These are phyloP conservation scores for Podospora pseudopauciseta DNA, from an alignment of 495 filamentous ascomycete genomes.

Conservation along the genomic window DNA sequence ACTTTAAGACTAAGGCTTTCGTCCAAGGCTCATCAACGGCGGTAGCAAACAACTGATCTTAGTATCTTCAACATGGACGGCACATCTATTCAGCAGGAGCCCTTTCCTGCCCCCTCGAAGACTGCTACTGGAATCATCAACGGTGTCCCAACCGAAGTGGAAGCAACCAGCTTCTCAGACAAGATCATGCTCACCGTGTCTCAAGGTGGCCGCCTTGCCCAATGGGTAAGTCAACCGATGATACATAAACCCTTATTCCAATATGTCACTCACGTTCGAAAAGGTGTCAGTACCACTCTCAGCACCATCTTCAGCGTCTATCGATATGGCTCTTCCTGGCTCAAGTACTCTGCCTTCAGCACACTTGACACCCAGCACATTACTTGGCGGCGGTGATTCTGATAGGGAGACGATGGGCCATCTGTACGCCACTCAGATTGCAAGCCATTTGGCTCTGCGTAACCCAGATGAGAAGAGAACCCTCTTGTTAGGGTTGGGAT, in stretches of 20 bases:
- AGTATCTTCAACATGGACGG: slow-evolving; percentile 23
- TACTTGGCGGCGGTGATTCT: slow-evolving; percentile 78
- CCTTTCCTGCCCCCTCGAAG: slow-evolving; percentile 76
- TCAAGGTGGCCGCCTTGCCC: slow-evolving; percentile 78
- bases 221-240: slow-evolving; percentile 66
- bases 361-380: slow-evolving; percentile 79
- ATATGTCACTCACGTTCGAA: slow-evolving; percentile 8
- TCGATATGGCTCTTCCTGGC: slow-evolving; percentile 52
- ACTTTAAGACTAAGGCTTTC: background rate
- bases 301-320: slow-evolving; percentile 56
- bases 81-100: slow-evolving; percentile 31
- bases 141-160: slow-evolving; percentile 67
- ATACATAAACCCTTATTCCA: background rate
- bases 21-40: background rate
- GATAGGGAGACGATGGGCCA: slow-evolving; percentile 82
- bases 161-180: slow-evolving; percentile 72
- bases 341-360: slow-evolving; percentile 67
- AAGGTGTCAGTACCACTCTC: slow-evolving; percentile 87
- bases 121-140: slow-evolving; percentile 60
- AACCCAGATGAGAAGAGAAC: slow-evolving; percentile 73
- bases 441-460: slow-evolving; percentile 66
- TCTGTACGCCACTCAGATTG: slow-evolving; percentile 83
- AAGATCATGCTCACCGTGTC: slow-evolving; percentile 89
- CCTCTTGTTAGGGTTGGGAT: slow-evolving; percentile 76
- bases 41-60: background rate